phyloP scores from a whole-genome alignment of 371 early-diverging fungal genomes.

The Mortierella sp. region DNA sequence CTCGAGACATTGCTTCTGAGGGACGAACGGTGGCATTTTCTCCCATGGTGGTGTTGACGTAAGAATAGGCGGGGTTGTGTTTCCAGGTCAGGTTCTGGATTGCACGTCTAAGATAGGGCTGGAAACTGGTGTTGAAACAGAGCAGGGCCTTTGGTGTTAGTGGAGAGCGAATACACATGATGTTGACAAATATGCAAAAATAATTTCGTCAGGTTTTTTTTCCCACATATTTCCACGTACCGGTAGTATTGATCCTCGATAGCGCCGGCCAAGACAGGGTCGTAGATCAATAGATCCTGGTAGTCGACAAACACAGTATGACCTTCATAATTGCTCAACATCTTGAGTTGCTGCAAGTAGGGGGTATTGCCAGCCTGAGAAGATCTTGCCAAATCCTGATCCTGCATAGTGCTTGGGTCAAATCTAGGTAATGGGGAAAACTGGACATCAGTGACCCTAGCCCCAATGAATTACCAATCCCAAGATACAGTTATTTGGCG shows the following conservation, averaged over 20 bases:
- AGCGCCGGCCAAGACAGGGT: conserved; percentile 77
- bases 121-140: conserved; percentile 67
- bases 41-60: conserved; percentile 57
- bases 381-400: conserved; percentile 40
- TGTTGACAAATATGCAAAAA: neutral
- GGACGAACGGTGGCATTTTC: conserved; percentile 34
- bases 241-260: conserved; percentile 84
- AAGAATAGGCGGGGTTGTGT: conserved; percentile 75
- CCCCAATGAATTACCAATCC: neutral
- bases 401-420: conserved; percentile 52
- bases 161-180: neutral
- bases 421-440: conserved; percentile 25
- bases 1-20: conserved; percentile 61
- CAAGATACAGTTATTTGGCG: neutral
- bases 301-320: conserved; percentile 87
- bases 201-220: no score
- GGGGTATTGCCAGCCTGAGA: conserved; percentile 54
- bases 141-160: neutral
- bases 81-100: conserved; percentile 82
- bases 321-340: conserved; percentile 68
- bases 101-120: conserved; percentile 88
- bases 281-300: conserved; percentile 72
- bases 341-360: conserved; percentile 72
- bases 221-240: conserved; percentile 43
- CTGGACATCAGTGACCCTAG: neutral